phyloP scores from a whole-genome alignment of 208 protist genomes.

The Borovskyia barvae region DNA sequence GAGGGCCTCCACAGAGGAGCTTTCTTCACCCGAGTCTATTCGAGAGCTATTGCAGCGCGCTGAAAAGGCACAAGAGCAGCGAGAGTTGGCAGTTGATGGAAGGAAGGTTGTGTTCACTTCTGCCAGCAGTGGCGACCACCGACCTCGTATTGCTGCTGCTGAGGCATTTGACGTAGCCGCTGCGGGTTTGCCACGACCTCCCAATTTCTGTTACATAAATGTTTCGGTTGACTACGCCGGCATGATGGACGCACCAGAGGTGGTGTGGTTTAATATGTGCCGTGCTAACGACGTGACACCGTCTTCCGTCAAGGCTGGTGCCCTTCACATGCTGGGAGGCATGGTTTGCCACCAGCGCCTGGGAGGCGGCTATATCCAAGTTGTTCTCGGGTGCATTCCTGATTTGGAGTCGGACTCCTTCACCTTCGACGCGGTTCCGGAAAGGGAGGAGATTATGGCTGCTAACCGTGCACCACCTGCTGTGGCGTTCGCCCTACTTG shows the following conservation, averaged over 20 bases:
- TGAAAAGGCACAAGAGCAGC: conserved; percentile 46
- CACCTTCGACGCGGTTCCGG: conserved; percentile 79
- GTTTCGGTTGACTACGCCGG: conserved; percentile 73
- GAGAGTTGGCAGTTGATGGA: conserved; percentile 60
- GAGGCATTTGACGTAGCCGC: conserved; percentile 87
- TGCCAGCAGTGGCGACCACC: conserved; percentile 74
- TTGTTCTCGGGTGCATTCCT: conserved; percentile 77
- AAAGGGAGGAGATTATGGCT: conserved; percentile 52
- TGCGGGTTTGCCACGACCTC: conserved; percentile 64
- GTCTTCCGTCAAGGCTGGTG: conserved; percentile 61
- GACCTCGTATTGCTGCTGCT: conserved; percentile 74
- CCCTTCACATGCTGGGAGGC: conserved; percentile 79
- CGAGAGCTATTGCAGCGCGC: conserved; percentile 48
- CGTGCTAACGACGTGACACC: conserved; percentile 58
- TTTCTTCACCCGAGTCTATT: conserved; percentile 45
- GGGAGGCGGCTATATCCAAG: conserved; percentile 81
- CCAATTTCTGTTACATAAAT: conserved; percentile 86
- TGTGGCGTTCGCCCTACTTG: conserved; percentile 61
- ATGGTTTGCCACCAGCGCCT: conserved; percentile 76
- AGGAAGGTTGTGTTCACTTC: conserved; percentile 74
- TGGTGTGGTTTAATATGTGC: conserved; percentile 87
- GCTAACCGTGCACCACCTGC: conserved; percentile 36
- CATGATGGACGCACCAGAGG: conserved; percentile 84
- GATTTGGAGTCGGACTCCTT: conserved; percentile 77
- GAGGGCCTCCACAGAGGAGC: conserved; percentile 25